Evolutionary conservation across 2,329 filamentous ascomycete genomes (phyloP).

Genomic region (Pseudogymnoascus destructans): DNA sequence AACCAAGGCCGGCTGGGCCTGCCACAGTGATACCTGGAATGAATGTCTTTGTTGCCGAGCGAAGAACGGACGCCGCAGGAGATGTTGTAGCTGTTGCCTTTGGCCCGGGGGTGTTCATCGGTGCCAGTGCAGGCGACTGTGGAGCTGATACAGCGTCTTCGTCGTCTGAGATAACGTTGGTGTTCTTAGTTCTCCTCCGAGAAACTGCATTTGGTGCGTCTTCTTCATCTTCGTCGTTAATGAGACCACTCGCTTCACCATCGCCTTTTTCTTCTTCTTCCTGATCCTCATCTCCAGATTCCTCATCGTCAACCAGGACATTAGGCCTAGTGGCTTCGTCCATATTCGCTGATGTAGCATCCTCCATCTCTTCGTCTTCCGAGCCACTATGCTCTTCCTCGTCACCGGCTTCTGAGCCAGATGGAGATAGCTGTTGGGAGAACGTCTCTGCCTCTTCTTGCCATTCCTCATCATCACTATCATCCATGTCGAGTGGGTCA

Average conservation of each 20-base stretch:
- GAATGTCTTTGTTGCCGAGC: constrained; percentile 55
- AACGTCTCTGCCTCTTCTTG: constrained; percentile 33
- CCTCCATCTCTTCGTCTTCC: constrained; percentile 33
- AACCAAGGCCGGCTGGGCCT: constrained; percentile 51
- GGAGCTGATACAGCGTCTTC: constrained; percentile 15
- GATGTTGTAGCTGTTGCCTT: constrained; percentile 27
- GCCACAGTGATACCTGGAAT: constrained; percentile 54
- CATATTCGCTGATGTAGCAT: constrained; percentile 22
- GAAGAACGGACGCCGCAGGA: constrained; percentile 43
- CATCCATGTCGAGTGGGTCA: constrained; percentile 32
- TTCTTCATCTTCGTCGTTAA: constrained; percentile 25
- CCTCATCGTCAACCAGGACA: constrained; percentile 23
- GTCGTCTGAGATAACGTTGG: constrained; percentile 24
- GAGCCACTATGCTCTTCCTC: constrained; percentile 27
- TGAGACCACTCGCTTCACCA: constrained; percentile 10
- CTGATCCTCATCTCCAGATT: constrained; percentile 30
- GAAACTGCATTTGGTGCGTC: constrained; percentile 16
- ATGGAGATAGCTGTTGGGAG: constrained; percentile 33
- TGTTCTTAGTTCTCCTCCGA: constrained; percentile 1
- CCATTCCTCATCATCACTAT: constrained; percentile 44
- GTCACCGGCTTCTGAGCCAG: constrained; percentile 23
- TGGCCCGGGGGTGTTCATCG: constrained; percentile 15
- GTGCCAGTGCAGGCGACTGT: constrained; percentile 14
- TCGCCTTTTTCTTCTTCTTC: constrained; percentile 24
- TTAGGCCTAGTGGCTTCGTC: constrained; percentile 24